Evolutionary conservation across 208 protist genomes (phyloP), one percentile per base, ranked within the genome.

Genomic region (Wallacemonas sp.): DNA sequence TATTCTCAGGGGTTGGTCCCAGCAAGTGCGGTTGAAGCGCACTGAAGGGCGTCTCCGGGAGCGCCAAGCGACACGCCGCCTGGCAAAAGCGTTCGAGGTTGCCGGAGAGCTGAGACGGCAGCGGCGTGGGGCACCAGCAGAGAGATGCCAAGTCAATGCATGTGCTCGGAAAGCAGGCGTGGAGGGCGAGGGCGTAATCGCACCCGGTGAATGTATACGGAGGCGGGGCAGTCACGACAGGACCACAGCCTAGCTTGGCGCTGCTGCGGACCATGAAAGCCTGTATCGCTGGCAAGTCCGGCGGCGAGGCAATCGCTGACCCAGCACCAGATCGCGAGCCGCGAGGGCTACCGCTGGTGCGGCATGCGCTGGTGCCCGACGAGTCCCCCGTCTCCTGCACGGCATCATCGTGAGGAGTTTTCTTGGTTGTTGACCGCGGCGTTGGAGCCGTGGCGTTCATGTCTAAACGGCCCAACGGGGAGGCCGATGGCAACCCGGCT

Each of bases 141-240:
- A 91, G 66, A 5, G 41, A 33, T 4, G 79, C 56, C 31, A 91
- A 72, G 58, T 89, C 77, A 21, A 94, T 69, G 68, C 75, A 79
- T 9, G 55, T 64, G 45, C 22, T 73, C 15, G 83, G 88, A 45
- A 89, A 82, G 58, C 76, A 82, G 30, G 84, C 78, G 62, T 77
- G 62, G 27, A 94, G 72, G 11, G 80, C 81, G 17, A 94, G 71
- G 2, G 77, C 71, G 62, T 94, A 94, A 61, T 94, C 88, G 28
- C 72, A 84, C 11, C 88, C 88, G 0, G 61, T 80, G 68, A 85
- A 94, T 21, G 75, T 71, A 54, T 86, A 94, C 36, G 80, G 71
- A 0, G 73, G 66, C 56, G 12, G 34, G n/a, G 44, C 77, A 24
- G 60, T 38, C 15, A 38, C 45, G 19, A 59, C 66, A 11, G 38